Evolutionary conservation across 768 basidiomycete species (phyloP).

Genomic region (Termitomyces sp.): DNA sequence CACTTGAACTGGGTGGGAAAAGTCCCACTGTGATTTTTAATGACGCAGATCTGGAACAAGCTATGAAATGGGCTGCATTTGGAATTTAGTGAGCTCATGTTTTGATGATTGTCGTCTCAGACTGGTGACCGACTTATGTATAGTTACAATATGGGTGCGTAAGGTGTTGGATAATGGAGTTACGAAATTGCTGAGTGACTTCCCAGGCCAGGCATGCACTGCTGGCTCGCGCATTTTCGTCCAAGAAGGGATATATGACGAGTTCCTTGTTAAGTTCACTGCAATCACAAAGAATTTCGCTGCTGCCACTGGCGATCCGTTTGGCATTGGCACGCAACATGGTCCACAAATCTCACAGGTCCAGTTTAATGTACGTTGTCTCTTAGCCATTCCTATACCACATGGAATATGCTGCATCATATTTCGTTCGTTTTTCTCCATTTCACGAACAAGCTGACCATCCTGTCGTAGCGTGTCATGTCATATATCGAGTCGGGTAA

Average conservation of each 20-base stretch:
- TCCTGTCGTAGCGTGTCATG: conserved; percentile 52
- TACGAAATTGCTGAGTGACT: neutral
- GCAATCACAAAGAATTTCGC: conserved; percentile 42
- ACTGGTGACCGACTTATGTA: neutral
- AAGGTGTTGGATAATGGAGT: neutral
- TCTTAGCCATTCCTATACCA: neutral
- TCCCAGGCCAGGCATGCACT: conserved; percentile 56
- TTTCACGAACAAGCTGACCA: neutral
- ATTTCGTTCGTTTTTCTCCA: too few species aligned
- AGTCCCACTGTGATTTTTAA: conserved; percentile 68
- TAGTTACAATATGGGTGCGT: conserved; percentile 33
- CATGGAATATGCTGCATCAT: neutral
- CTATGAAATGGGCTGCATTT: conserved; percentile 60
- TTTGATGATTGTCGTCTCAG: neutral
- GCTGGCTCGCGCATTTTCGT: conserved; percentile 85
- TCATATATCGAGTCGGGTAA: conserved; percentile 72
- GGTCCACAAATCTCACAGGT: conserved; percentile 70
- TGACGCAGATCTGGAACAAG: conserved; percentile 67
- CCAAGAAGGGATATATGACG: conserved; percentile 73
- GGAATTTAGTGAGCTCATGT: conserved; percentile 62
- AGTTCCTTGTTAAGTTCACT: conserved; percentile 61
- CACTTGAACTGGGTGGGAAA: conserved; percentile 81
- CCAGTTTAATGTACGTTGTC: conserved; percentile 55
- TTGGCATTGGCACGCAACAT: conserved; percentile 48
- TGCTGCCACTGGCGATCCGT: conserved; percentile 58